Conservation (phyloP, 306 rosid genomes). For the Pachyrhizus erosus region DNA sequence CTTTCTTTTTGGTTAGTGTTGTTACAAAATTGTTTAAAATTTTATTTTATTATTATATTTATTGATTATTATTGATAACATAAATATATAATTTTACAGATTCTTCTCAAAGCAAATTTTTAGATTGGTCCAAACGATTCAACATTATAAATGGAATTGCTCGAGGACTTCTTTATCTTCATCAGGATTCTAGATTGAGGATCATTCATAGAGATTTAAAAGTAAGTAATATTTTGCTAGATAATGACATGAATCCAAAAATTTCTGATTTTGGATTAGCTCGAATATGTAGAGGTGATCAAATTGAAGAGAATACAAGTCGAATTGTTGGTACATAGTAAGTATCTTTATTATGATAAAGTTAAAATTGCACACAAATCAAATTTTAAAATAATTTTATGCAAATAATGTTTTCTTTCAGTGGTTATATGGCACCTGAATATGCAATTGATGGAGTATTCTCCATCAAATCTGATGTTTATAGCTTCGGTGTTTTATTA, state of each 20-base stretch:
- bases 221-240: constrained; percentile 34
- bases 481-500: not conserved
- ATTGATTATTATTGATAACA: not conserved
- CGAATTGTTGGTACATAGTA: constrained; percentile 39
- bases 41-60: not conserved
- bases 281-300: constrained; percentile 23
- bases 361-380: not conserved
- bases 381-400: not conserved
- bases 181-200: constrained; percentile 35
- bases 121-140: not conserved
- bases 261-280: constrained; percentile 39
- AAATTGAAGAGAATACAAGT: constrained; percentile 8
- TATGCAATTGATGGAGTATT: constrained; percentile 30
- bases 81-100: not conserved
- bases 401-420: not conserved
- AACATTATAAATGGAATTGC: constrained; percentile 27
- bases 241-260: constrained; percentile 21
- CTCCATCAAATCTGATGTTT: constrained; percentile 34
- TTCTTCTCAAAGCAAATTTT: not conserved
- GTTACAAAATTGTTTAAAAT: not conserved
- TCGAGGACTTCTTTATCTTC: constrained; percentile 34
- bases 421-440: constrained; percentile 41
- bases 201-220: constrained; percentile 33
- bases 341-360: not conserved
- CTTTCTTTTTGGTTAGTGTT: constrained; percentile 37